Evolutionary conservation across 2,329 filamentous ascomycete genomes (phyloP), one percentile per base, ranked within the genome.

Genomic region (Chalaropsis ovoidea): DNA sequence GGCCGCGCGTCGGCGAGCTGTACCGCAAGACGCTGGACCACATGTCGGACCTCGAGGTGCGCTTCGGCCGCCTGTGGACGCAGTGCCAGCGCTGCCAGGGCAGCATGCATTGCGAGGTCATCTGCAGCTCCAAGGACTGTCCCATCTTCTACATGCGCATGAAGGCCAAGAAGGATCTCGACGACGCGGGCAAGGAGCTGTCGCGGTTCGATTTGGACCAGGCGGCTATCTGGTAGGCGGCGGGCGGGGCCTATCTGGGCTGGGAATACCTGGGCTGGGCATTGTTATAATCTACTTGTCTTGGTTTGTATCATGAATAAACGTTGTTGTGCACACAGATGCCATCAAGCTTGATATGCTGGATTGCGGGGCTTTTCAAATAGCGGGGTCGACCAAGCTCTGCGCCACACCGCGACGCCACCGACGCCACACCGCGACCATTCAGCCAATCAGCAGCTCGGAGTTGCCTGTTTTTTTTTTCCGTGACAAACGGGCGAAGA

Each of bases 91-190:
- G 94, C 52, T 99, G 94, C 75, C 94, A 99, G 78, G 94, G 92
- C 65, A 96, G 91, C 78, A 88, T 99, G 82, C 94, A 99, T 77
- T 94, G 90, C 75, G 94, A 99, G 76, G 95, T 99, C 65, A 97
- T 99, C 71, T 99, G 94, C 79, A 92, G 88, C 69, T 93, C 88
- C 74, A 89, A 91, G 75, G 94, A 99, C 78, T 99, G 94, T 74
- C 94, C 94, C 0, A 99, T 99, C 72, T 99, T 99, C 76, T 99
- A 99, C 76, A 99, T 99, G 94, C 86, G 94, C 3, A 99, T 99
- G 94, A 99, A 99, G 81, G 93, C 93, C 41, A 95, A 96, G 82
- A 99, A 99, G 80, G 94, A 99, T 74, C 86, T 97, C 47, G 93
- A 97, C 75, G 94, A 99, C 77, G 87, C 87, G 1, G 90, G 92